Evolutionary conservation across 257 asterid species (phyloP).

Genomic region (Apocynum venetum): DNA sequence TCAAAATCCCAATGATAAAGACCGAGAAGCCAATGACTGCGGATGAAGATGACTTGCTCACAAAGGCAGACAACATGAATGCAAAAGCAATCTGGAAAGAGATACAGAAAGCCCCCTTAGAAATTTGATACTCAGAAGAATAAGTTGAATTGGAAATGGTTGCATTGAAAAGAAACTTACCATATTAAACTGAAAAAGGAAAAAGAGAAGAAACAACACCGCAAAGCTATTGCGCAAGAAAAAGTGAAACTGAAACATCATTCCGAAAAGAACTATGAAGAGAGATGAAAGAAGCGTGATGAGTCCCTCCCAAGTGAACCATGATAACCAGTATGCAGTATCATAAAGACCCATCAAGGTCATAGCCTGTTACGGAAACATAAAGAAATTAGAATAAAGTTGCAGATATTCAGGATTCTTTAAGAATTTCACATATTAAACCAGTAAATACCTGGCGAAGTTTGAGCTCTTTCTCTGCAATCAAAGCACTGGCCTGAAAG

Average conservation of each 20-base stretch:
- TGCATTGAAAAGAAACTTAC: constrained; percentile 36
- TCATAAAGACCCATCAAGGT: constrained; percentile 91
- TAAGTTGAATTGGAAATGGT: constrained; percentile 4
- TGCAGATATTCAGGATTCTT: constrained; percentile 11
- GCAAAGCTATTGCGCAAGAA: constrained; percentile 69
- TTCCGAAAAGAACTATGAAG: constrained; percentile 72
- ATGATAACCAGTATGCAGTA: constrained; percentile 84
- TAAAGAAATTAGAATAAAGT: constrained; percentile 14
- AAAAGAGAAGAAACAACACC: constrained; percentile 71
- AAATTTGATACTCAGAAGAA: neutral
- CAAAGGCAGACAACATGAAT: constrained; percentile 78
- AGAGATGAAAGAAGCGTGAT: constrained; percentile 58
- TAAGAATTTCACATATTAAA: constrained; percentile 18
- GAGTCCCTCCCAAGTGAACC: constrained; percentile 87
- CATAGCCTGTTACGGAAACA: constrained; percentile 58
- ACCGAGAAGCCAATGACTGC: constrained; percentile 64
- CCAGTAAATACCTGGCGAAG: constrained; percentile 76
- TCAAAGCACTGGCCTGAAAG: constrained; percentile 72
- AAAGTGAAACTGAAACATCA: constrained; percentile 88
- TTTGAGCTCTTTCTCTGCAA: constrained; percentile 84
- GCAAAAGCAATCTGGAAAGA: constrained; percentile 69
- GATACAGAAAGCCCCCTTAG: neutral
- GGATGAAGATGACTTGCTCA: constrained; percentile 78
- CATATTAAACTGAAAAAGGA: constrained; percentile 80
- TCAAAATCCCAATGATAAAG: constrained; percentile 70